phyloP scores from a whole-genome alignment of 2,329 filamentous ascomycete genomes.

The Bisporella sp. region DNA sequence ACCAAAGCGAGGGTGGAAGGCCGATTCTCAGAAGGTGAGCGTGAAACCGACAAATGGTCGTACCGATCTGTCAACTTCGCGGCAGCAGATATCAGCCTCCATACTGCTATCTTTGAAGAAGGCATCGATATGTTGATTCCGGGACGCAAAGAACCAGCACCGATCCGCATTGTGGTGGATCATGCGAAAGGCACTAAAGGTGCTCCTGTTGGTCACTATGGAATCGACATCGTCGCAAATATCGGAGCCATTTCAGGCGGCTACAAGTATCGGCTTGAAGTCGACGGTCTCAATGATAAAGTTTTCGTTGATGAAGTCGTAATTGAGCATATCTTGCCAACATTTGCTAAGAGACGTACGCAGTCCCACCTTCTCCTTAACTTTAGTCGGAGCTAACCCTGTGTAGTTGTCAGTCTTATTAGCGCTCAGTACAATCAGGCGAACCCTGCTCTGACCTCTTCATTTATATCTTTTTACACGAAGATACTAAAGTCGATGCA shows the following conservation, averaged over 20 bases:
- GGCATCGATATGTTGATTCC: conserved; percentile 54
- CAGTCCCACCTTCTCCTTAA: background rate
- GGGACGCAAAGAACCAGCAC: conserved; percentile 60
- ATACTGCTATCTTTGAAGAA: conserved; percentile 68
- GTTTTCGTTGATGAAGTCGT: conserved; percentile 69
- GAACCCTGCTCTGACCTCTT: conserved; percentile 56
- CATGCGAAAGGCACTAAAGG: conserved; percentile 59
- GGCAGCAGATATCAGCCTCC: conserved; percentile 51
- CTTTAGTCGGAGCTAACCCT: no score
- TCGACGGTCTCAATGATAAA: conserved; percentile 61
- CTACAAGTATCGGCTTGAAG: conserved; percentile 49
- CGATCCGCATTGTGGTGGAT: conserved; percentile 68
- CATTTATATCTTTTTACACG: conserved; percentile 70
- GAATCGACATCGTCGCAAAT: conserved; percentile 65
- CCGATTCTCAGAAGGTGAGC: conserved; percentile 75
- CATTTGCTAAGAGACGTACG: conserved; percentile 67
- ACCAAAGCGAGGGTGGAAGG: conserved; percentile 81
- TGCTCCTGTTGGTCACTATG: conserved; percentile 58
- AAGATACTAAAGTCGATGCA: conserved; percentile 68
- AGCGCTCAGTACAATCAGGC: conserved; percentile 62
- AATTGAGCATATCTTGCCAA: conserved; percentile 64
- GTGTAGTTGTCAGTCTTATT: conserved; percentile 62
- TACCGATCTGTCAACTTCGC: conserved; percentile 61
- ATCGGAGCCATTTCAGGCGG: conserved; percentile 44
- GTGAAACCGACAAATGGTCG: conserved; percentile 75